Conservation (phyloP, 169 alveolate genomes). For the Theileria annulata region DNA sequence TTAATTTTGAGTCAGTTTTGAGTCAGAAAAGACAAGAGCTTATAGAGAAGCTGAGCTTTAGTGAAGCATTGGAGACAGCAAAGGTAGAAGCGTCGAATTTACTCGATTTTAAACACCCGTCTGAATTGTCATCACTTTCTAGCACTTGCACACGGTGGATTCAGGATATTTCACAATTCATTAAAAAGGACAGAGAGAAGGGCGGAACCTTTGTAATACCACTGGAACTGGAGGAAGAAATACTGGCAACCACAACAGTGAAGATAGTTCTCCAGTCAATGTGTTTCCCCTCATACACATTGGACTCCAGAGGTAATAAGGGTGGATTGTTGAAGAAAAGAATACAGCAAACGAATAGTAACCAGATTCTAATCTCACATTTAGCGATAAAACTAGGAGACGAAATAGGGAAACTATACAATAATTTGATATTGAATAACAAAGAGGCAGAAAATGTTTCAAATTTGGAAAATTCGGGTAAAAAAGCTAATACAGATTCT, state of each 20-base stretch:
- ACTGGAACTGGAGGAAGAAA: constrained; percentile 42
- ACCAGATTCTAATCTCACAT: constrained; percentile 74
- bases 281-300: constrained; percentile 72
- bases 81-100: constrained; percentile 61
- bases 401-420: constrained; percentile 66
- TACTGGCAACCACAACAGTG: constrained; percentile 63
- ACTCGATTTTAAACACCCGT: constrained; percentile 49
- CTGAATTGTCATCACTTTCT: constrained; percentile 55
- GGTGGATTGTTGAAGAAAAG: constrained; percentile 59
- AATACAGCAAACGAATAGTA: constrained; percentile 62
- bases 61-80: constrained; percentile 59
- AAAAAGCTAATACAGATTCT: not conserved
- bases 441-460: constrained; percentile 20
- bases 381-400: constrained; percentile 76
- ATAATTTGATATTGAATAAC: not conserved
- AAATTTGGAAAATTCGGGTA: not conserved
- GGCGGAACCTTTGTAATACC: constrained; percentile 40
- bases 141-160: constrained; percentile 59
- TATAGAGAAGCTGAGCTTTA: constrained; percentile 66
- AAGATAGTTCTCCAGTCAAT: constrained; percentile 70
- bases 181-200: constrained; percentile 38
- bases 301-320: constrained; percentile 59
- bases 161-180: constrained; percentile 47
- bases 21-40: constrained; percentile 71
- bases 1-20: not conserved